Evolutionary conservation across 83 land plant species (phyloP).

Genomic region (Larix sibirica): DNA sequence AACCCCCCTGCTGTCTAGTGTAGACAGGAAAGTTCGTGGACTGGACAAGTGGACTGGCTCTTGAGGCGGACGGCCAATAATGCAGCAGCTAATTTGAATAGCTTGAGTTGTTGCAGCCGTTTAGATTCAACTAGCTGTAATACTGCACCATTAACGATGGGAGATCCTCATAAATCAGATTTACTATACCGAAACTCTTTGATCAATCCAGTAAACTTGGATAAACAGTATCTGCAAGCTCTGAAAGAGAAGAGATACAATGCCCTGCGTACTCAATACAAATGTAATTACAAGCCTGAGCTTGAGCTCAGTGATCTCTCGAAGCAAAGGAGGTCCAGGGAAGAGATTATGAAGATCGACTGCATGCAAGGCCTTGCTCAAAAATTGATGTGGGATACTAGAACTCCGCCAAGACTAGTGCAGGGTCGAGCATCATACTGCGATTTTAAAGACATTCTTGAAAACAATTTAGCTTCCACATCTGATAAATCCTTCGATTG

Average conservation of each 20-base stretch:
- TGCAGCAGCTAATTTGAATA: background rate
- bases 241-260: background rate
- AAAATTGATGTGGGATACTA: no score
- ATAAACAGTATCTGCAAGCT: background rate
- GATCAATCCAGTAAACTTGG: background rate
- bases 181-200: background rate
- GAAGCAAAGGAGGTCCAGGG: no score
- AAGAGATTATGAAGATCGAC: no score
- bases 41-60: background rate
- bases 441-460: no score
- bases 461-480: no score
- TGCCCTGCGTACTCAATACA: no score
- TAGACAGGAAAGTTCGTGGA: background rate
- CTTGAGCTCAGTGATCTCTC: no score
- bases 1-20: background rate
- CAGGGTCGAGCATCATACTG: no score
- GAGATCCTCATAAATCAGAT: background rate
- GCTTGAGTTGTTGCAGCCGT: background rate
- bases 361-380: no score
- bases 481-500: no score
- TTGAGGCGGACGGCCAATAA: background rate
- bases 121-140: background rate
- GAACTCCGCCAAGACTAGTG: no score
- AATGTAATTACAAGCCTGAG: no score
- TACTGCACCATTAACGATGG: background rate